Evolutionary conservation across 2,329 filamentous ascomycete genomes (phyloP).

Genomic region (Alternaria postmessia): DNA sequence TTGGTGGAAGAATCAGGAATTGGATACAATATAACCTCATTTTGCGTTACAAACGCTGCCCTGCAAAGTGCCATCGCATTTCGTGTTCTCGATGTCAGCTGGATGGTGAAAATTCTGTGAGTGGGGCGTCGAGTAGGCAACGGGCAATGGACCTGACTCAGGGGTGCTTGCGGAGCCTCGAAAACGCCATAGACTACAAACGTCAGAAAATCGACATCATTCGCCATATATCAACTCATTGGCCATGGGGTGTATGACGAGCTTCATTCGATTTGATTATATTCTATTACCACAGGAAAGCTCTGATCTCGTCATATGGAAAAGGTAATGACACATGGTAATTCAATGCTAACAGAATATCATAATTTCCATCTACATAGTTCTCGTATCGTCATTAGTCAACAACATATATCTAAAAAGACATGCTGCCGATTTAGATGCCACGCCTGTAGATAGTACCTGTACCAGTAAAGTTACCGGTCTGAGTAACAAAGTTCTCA

Average conservation of each 20-base stretch:
- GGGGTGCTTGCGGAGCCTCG: background rate
- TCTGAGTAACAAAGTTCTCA: conserved; percentile 47
- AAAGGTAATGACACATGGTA: background rate
- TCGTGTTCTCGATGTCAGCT: background rate
- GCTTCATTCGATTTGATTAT: background rate
- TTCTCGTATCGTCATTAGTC: too few relatives aligned
- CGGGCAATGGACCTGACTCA: background rate
- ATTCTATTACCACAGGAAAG: fast-evolving
- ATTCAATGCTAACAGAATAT: background rate
- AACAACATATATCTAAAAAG: background rate
- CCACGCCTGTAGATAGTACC: conserved; percentile 36
- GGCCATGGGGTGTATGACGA: background rate
- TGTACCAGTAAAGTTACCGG: conserved; percentile 43
- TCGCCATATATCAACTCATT: too few relatives aligned
- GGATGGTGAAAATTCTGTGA: background rate
- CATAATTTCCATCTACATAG: background rate
- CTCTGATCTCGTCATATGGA: too few relatives aligned
- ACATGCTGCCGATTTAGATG: background rate
- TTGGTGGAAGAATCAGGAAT: background rate
- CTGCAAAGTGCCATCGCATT: too few relatives aligned
- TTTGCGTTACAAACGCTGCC: fast-evolving
- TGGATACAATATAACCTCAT: background rate
- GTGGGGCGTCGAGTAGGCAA: background rate
- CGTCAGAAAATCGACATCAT: too few relatives aligned
- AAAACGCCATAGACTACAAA: background rate